Base-by-base conservation (phyloP, 2,329 filamentous ascomycete genomes). In the Aspergillus intermedius region DNA sequence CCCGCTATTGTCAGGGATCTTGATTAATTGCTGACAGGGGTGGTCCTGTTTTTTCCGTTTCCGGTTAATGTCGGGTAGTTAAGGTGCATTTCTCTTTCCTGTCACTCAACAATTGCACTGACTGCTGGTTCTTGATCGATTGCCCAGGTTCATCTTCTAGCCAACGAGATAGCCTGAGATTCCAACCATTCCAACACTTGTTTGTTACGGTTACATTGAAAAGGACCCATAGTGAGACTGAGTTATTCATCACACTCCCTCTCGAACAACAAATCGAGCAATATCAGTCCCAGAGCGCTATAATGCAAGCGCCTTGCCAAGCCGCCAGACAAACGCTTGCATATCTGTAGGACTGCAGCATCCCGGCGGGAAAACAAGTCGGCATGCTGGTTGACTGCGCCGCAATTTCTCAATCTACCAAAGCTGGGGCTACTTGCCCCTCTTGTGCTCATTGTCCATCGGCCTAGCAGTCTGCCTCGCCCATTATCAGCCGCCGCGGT, bases 271-370 rank as follows among this genome's bases (percentile, higher is more conserved):
- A 30, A 30, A 30, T 30, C 12, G 25, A 30, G 12, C 25, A 30
- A 12, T 30, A 12, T 12, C 25, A 12, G 25, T 30, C 25, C 25
- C 10, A 10, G 25, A 30, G 25, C 10, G 10, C 25, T 30, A 30
- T 30, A 30, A 30, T 54, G 56, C 56, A 66, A 63, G 61, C 62
- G 61, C 63, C 57, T 54, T 52, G 63, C 64, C 61, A 66, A 66
- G 64, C 50, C 22, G 52, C 54, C 57, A 49, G 53, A 54, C 57
- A 51, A 54, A 54, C 50, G 51, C 44, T 40, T 55, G 57, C 53
- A 51, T 57, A 44, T 45, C 54, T 46, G 47, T 55, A 44, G 53
- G 46, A 53, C 47, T 44, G 44, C 42, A 37, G 9, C 46, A 41
- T 46, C 52, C 49, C 46, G 39, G 40, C 34, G 34, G 17, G 8